These are phyloP conservation scores for Coniosporium tulheliwenetii DNA, from an alignment of 2,329 filamentous ascomycete genomes.

Conservation along the genomic window DNA sequence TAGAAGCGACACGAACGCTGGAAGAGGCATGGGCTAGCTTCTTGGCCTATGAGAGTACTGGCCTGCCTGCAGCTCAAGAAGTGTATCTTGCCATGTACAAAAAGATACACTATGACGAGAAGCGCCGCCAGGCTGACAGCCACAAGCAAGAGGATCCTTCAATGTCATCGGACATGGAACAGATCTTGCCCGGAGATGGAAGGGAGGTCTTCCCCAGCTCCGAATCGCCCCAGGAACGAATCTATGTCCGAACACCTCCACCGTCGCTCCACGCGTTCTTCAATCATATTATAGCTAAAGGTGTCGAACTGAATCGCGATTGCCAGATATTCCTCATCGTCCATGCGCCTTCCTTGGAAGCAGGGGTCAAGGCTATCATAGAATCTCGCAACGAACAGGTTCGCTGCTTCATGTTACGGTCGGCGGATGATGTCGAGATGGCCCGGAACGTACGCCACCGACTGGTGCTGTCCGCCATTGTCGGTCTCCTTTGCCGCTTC, in stretches of 20 bases:
- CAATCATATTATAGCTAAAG: conserved; percentile 36
- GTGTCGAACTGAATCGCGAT: conserved; percentile 31
- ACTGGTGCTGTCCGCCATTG: conserved; percentile 33
- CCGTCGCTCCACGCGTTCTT: conserved; percentile 46
- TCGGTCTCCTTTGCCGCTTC: conserved; percentile 33
- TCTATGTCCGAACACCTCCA: conserved; percentile 44
- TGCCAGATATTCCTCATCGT: conserved; percentile 42
- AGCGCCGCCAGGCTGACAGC: conserved; percentile 1
- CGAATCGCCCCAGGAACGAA: conserved; percentile 47
- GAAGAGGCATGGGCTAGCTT: conserved; percentile 53
- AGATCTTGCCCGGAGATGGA: conserved; percentile 42
- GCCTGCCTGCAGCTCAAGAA: conserved; percentile 17
- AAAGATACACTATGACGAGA: conserved; percentile 31
- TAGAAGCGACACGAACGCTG: conserved; percentile 42
- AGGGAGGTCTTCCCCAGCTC: conserved; percentile 38
- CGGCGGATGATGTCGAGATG: conserved; percentile 5
- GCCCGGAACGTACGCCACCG: conserved; percentile 17
- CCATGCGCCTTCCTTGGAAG: conserved; percentile 31
- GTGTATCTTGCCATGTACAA: conserved; percentile 42
- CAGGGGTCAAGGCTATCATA: conserved; percentile 34
- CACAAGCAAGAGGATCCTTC: conserved; percentile 6
- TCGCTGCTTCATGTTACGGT: conserved; percentile 13
- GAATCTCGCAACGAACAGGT: conserved; percentile 17
- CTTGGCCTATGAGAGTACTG: conserved; percentile 34
- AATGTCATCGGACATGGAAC: conserved; percentile 5